Evolutionary conservation across 192 early-diverging fungal genomes (phyloP), one percentile per base, ranked within the genome.

Genomic region (Pilaira anomala): DNA sequence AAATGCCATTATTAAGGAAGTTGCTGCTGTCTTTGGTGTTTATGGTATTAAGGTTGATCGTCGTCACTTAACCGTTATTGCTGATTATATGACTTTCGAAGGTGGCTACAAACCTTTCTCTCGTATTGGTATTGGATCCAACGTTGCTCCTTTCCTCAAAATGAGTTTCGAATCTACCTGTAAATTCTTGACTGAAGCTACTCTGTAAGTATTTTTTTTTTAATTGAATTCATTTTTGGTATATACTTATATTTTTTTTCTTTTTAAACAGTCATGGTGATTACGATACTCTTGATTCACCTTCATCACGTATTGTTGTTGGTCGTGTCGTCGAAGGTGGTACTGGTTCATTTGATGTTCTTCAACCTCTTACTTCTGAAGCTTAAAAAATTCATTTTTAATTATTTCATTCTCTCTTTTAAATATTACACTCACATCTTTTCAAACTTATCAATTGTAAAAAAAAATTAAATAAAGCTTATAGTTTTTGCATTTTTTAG

Each of bases 11-110:
- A 90, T 97, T 72, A 86, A 88, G 54, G 96, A 99, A 80, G 85
- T 99, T 51, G 85, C 85, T 7, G 78, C 80, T 22, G 98, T 99
- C 30, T 99, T 99, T 69, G 88, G 82, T 40, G 93, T 88, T 2
- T 99, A 98, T 71, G 89, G 94, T 53, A 99, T 99, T 61, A 82
- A 75, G 48, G 92, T 99, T 56, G 92, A 99, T 76, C 79, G 79
- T 41, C 89, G 96, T n/a, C 98, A 99, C 72, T 86, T 99, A 76
- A 86, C 86, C 39, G 70, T 99, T 63, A 95, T 99, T 76, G 95
- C 95, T 44, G 98, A 99, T 71, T 98, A 95, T 72, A 99, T 99
- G 98, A 99, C 98, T 0, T 98, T 97, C 70, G 98, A 98, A 80
- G 96, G 98, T 60, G 93, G 88, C 2, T 99, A 91, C 84, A 98